Conservation (phyloP, 805 yeast species). For the Kodamaea laetipori region DNA sequence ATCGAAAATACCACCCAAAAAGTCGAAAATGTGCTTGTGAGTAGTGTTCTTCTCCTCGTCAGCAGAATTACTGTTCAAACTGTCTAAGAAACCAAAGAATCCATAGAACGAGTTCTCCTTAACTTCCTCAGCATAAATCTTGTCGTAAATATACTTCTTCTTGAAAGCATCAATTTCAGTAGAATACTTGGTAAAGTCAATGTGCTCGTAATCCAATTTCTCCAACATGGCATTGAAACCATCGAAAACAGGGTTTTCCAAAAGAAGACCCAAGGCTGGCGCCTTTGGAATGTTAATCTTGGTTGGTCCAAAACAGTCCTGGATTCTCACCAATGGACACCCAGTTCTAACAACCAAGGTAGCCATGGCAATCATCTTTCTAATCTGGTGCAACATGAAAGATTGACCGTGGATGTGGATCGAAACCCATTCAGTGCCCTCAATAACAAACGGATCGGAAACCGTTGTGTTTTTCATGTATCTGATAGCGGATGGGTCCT, state of each 20-base stretch:
- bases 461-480: conserved; percentile 79
- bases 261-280: conserved; percentile 87
- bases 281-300: conserved; percentile 94
- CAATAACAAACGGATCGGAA: conserved; percentile 86
- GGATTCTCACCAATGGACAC: conserved; percentile 73
- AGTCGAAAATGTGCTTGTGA: conserved; percentile 64
- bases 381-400: conserved; percentile 96
- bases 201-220: conserved; percentile 73
- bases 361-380: conserved; percentile 98
- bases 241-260: conserved; percentile 91
- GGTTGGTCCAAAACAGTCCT: conserved; percentile 70
- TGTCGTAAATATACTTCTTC: conserved; percentile 84
- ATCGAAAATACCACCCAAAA: conserved; percentile 50
- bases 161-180: conserved; percentile 82
- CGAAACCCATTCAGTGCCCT: conserved; percentile 94
- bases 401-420: conserved; percentile 97
- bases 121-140: conserved; percentile 87
- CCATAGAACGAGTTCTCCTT: conserved; percentile 87
- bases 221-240: conserved; percentile 72
- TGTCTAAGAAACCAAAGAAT: conserved; percentile 87
- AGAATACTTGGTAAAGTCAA: conserved; percentile 67
- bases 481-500: conserved; percentile 83
- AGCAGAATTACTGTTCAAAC: conserved; percentile 49
- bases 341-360: conserved; percentile 83
- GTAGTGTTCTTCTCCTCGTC: conserved; percentile 27